phyloP scores from a whole-genome alignment of 1,284 basidiomycete genomes.

The Cystobasidium slooffiae region DNA sequence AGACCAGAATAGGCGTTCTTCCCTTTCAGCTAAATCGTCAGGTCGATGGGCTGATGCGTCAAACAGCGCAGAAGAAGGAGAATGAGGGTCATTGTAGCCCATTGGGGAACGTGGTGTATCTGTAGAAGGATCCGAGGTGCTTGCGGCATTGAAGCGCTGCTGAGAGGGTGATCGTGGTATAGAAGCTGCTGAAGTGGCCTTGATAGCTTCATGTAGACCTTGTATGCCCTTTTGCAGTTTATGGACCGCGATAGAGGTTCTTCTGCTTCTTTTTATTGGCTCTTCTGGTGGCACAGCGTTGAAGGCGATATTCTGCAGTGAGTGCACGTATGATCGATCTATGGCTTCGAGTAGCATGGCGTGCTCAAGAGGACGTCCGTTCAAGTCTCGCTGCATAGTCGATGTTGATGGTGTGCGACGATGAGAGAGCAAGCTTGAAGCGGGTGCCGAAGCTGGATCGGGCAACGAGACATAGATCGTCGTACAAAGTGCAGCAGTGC shows the following conservation, averaged over 20 bases:
- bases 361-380: neutral
- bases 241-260: slow-evolving; percentile 54
- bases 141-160: slow-evolving; percentile 64
- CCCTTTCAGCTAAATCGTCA: slow-evolving; percentile 63
- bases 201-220: slow-evolving; percentile 7
- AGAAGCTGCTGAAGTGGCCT: slow-evolving; percentile 10
- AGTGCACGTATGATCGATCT: slow-evolving; percentile 62
- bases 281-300: slow-evolving; percentile 56
- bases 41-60: slow-evolving; percentile 40
- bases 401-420: neutral
- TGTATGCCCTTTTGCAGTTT: slow-evolving; percentile 28
- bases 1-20: slow-evolving; percentile 79
- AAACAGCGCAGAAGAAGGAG: neutral
- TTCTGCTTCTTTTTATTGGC: slow-evolving; percentile 43
- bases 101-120: slow-evolving; percentile 51
- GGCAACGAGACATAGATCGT: slow-evolving; percentile 55
- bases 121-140: slow-evolving; percentile 50
- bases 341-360: slow-evolving; percentile 60
- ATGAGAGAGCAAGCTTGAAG: neutral
- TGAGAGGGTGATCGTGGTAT: slow-evolving; percentile 28
- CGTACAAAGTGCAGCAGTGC: slow-evolving; percentile 60
- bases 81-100: slow-evolving; percentile 21
- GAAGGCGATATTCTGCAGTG: slow-evolving; percentile 64
- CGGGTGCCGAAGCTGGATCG: neutral
- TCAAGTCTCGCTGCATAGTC: slow-evolving; percentile 19